Evolutionary conservation across 2,329 filamentous ascomycete species (phyloP).

Genomic region (Trichoderma afroharzianum): DNA sequence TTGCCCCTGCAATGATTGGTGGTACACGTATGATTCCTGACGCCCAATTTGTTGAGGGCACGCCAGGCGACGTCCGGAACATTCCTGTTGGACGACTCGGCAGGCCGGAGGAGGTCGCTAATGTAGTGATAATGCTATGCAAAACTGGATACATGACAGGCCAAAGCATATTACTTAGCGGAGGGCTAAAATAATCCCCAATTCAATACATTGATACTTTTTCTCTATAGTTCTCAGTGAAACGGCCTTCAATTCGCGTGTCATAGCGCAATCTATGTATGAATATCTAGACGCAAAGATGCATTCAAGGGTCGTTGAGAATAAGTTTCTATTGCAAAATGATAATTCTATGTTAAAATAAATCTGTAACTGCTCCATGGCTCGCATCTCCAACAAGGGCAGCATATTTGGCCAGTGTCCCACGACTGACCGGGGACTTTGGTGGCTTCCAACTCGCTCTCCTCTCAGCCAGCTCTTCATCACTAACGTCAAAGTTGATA

Average conservation of each 20-base stretch:
- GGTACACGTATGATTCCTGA: background rate
- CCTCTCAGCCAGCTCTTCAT: background rate
- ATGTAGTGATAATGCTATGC: background rate
- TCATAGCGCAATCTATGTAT: no score
- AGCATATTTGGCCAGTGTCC: background rate
- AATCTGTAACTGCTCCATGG: background rate
- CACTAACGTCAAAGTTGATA: background rate
- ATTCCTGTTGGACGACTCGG: background rate
- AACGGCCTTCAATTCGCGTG: no score
- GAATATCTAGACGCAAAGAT: no score
- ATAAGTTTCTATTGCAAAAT: background rate
- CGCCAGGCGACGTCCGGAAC: background rate
- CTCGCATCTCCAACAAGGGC: background rate
- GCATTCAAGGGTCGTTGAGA: background rate
- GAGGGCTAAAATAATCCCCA: background rate
- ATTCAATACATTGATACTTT: background rate
- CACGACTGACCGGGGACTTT: background rate
- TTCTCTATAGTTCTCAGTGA: background rate
- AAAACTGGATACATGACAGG: background rate
- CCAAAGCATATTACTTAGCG: background rate
- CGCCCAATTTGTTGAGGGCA: background rate
- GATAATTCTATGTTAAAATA: background rate
- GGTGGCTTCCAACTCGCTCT: background rate
- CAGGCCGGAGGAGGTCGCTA: background rate
- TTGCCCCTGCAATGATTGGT: background rate